These are phyloP conservation scores for Aspergillus leporis DNA, from an alignment of 495 filamentous ascomycete species.

Conservation along the genomic window DNA sequence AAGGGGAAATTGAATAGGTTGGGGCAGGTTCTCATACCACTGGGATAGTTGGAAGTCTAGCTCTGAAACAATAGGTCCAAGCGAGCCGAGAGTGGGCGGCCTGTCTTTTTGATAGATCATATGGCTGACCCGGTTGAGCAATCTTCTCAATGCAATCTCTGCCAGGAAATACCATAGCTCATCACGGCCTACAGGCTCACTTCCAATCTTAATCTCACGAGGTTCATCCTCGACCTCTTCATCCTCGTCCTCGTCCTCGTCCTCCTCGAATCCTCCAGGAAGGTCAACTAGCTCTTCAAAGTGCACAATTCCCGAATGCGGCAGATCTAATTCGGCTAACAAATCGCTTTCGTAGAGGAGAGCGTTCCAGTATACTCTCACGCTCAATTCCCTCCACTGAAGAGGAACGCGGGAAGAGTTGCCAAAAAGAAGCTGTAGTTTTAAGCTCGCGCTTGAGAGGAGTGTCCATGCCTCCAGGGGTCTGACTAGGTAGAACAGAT, in stretches of 20 bases:
- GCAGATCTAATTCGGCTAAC: constrained; percentile 76
- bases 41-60: constrained; percentile 80
- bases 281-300: constrained; percentile 80
- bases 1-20: constrained; percentile 74
- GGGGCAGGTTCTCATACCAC: constrained; percentile 78
- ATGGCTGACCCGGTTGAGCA: constrained; percentile 77
- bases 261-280: constrained; percentile 71
- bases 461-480: constrained; percentile 82
- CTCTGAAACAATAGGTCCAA: constrained; percentile 76
- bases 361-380: constrained; percentile 82
- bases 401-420: constrained; percentile 67
- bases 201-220: constrained; percentile 11
- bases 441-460: constrained; percentile 75
- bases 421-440: constrained; percentile 74
- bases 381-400: constrained; percentile 67
- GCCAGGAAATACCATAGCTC: constrained; percentile 84
- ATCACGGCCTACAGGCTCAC: constrained; percentile 57
- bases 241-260: constrained; percentile 43
- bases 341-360: constrained; percentile 80
- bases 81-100: constrained; percentile 63
- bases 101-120: constrained; percentile 77
- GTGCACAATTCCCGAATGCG: constrained; percentile 77
- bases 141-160: constrained; percentile 73
- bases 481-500: constrained; percentile 78
- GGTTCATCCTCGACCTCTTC: constrained; percentile 42